Percentiles rank a stretch among this genome's conserved stretches.
Evolutionary conservation across 2,329 filamentous ascomycete species (phyloP).

Genomic region (Xylaria sp.): DNA sequence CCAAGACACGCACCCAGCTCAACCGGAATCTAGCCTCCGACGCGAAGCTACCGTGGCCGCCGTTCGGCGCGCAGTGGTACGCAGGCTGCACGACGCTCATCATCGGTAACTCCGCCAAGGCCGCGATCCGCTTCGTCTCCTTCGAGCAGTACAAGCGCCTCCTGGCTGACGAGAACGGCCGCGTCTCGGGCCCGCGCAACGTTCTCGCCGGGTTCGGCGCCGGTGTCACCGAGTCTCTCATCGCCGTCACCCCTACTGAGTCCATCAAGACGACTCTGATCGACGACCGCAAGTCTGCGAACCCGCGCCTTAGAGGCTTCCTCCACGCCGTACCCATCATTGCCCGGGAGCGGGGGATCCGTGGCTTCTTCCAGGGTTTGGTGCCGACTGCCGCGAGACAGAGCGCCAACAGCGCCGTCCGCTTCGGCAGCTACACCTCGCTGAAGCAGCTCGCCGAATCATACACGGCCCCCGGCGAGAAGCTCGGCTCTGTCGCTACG

Average conservation of each 20-base stretch:
- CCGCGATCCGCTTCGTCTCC: slow-evolving; percentile 92
- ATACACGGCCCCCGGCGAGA: slow-evolving; percentile 93
- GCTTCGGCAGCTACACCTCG: slow-evolving; percentile 90
- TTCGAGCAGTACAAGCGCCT: slow-evolving; percentile 93
- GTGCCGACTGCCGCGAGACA: slow-evolving; percentile 93
- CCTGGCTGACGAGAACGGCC: slow-evolving; percentile 82
- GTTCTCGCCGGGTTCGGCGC: slow-evolving; percentile 94
- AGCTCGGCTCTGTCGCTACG: slow-evolving; percentile 84
- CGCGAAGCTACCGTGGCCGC: slow-evolving; percentile 92
- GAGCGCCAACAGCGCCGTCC: slow-evolving; percentile 89
- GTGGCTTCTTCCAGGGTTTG: slow-evolving; percentile 97
- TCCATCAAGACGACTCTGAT: slow-evolving; percentile 99
- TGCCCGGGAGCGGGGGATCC: slow-evolving; percentile 81
- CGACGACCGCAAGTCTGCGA: slow-evolving; percentile 86
- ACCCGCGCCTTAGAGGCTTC: slow-evolving; percentile 89
- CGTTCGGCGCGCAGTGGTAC: slow-evolving; percentile 95
- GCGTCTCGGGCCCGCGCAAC: slow-evolving; percentile 86
- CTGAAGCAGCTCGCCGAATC: slow-evolving; percentile 90
- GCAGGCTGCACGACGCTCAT: slow-evolving; percentile 97
- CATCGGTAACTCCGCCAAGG: slow-evolving; percentile 95
- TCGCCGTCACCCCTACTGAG: slow-evolving; percentile 96
- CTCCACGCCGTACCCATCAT: slow-evolving; percentile 89
- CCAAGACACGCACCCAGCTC: slow-evolving; percentile 92
- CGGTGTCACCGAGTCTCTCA: slow-evolving; percentile 88
- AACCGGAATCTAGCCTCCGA: slow-evolving; percentile 81